phyloP scores from a whole-genome alignment of 176 grass and related monocot species.

The Rhynchospora tenuis region DNA sequence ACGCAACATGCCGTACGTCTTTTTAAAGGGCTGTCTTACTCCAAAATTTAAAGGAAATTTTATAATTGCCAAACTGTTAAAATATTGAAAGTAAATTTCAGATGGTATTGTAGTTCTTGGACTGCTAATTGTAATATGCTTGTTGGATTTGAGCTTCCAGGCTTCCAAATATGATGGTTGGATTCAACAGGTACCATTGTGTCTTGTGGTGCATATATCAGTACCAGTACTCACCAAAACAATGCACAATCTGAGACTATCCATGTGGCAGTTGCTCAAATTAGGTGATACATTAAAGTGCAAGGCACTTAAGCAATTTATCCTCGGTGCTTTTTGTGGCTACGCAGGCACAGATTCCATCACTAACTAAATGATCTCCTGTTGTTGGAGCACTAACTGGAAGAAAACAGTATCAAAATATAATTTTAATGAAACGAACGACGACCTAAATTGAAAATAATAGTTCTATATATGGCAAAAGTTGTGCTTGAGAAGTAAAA shows the following conservation, averaged over 20 bases:
- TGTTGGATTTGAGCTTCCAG: neutral
- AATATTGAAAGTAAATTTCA: too few species aligned
- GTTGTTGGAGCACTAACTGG: neutral
- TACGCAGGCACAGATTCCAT: neutral
- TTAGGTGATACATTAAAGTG: neutral
- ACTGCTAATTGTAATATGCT: neutral
- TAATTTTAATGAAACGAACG: neutral
- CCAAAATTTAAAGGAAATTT: too few species aligned
- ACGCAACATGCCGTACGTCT: too few species aligned
- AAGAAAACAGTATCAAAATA: neutral
- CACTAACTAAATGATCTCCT: neutral
- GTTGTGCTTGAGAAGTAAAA: neutral
- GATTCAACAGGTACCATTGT: neutral
- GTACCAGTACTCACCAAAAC: neutral
- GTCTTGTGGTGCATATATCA: neutral
- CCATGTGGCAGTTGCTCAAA: neutral
- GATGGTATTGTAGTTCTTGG: neutral
- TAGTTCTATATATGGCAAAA: neutral
- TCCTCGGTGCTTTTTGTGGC: neutral
- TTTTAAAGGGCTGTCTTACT: too few species aligned
- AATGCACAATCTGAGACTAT: neutral
- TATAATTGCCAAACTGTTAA: too few species aligned
- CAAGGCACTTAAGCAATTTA: neutral
- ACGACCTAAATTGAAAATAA: constrained; percentile 3
- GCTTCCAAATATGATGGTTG: neutral